phyloP scores from a whole-genome alignment of 1,139 yeast genomes.

The Debaryomycetaceae sp. region DNA sequence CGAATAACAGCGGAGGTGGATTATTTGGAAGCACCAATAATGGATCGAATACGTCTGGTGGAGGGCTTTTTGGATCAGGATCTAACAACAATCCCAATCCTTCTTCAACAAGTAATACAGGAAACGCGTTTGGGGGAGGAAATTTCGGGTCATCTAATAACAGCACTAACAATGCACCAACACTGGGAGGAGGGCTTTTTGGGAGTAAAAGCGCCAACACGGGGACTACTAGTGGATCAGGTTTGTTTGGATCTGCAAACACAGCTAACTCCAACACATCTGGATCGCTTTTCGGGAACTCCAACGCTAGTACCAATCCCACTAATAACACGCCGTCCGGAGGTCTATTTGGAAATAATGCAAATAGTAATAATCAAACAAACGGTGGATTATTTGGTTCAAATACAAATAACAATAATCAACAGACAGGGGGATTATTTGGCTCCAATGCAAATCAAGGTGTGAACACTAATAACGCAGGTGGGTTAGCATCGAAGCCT shows the following conservation, averaged over 20 bases:
- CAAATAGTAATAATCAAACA: constrained; percentile 3
- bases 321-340: constrained; percentile 8
- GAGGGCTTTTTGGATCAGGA: constrained; percentile 21
- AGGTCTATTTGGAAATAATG: constrained; percentile 14
- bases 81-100: constrained; percentile 1
- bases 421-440: constrained; percentile 18
- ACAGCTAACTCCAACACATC: neutral
- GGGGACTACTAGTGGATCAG: neutral
- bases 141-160: constrained; percentile 10
- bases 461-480: constrained; percentile 3
- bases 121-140: constrained; percentile 10
- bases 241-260: constrained; percentile 1
- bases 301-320: neutral
- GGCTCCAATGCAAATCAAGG: constrained; percentile 10
- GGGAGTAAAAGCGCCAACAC: constrained; percentile 7
- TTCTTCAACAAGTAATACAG: constrained; percentile 4
- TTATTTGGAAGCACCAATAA: constrained; percentile 20
- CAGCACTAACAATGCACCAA: constrained; percentile 1
- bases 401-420: constrained; percentile 6
- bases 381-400: constrained; percentile 28
- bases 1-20: constrained; percentile 14
- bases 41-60: constrained; percentile 9
- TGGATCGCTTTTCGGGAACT: constrained; percentile 1
- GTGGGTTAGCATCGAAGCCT: constrained; percentile 10
- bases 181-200: constrained; percentile 11